Conservation (phyloP, 495 filamentous ascomycete species). For the Penicillium psychrofluorescens region DNA sequence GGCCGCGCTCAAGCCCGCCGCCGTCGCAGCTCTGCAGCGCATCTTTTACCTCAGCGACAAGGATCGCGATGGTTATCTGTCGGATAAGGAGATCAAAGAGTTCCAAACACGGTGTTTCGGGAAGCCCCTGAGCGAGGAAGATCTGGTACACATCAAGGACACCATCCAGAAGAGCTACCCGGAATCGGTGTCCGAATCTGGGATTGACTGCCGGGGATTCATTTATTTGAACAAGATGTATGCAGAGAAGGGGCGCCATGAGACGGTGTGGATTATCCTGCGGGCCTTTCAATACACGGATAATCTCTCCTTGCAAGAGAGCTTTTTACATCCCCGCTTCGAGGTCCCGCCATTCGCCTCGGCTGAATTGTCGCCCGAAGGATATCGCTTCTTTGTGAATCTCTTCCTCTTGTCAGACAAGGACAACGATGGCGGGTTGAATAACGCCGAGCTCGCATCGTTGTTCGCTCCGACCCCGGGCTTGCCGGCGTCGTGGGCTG, state of each 20-base stretch:
- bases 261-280: conserved; percentile 94
- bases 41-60: conserved; percentile 95
- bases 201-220: conserved; percentile 76
- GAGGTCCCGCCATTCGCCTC: conserved; percentile 87
- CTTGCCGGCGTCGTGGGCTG: conserved; percentile 75
- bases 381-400: conserved; percentile 96
- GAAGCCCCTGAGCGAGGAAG: conserved; percentile 68
- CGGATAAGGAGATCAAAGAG: conserved; percentile 80
- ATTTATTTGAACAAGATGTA: conserved; percentile 89
- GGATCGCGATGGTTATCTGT: conserved; percentile 91
- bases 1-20: conserved; percentile 76
- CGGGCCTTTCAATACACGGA: conserved; percentile 97
- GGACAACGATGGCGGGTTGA: conserved; percentile 93
- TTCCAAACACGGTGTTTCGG: conserved; percentile 91
- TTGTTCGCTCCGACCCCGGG: conserved; percentile 93
- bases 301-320: conserved; percentile 81
- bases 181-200: conserved; percentile 57
- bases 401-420: conserved; percentile 92
- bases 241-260: conserved; percentile 94
- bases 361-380: conserved; percentile 87
- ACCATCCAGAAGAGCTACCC: conserved; percentile 64
- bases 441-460: conserved; percentile 71
- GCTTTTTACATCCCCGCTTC: conserved; percentile 86
- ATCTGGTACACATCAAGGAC: conserved; percentile 81
- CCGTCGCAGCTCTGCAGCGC: conserved; percentile 73